These are phyloP conservation scores for Lasiosphaeris hirsuta DNA, from an alignment of 495 filamentous ascomycete genomes.

Conservation along the genomic window DNA sequence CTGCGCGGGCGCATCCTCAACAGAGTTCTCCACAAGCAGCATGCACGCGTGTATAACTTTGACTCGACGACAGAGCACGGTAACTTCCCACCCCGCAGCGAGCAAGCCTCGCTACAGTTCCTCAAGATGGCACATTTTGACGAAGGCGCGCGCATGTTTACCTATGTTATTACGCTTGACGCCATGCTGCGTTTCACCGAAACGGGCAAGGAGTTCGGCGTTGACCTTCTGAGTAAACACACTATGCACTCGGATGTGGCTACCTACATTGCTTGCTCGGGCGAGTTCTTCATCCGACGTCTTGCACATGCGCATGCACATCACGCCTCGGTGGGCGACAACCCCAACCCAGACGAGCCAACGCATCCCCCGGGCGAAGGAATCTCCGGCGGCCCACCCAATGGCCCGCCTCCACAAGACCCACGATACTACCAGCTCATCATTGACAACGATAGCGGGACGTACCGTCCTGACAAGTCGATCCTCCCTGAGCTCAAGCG, in stretches of 20 bases:
- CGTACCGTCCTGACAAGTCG: constrained; percentile 79
- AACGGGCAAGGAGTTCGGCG: constrained; percentile 90
- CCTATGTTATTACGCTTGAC: constrained; percentile 88
- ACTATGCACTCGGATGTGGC: constrained; percentile 92
- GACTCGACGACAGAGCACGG: constrained; percentile 70
- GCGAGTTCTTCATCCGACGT: constrained; percentile 87
- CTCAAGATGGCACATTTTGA: constrained; percentile 83
- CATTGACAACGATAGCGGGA: constrained; percentile 94
- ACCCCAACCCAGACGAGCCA: constrained; percentile 19
- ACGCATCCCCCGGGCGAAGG: constrained; percentile 20
- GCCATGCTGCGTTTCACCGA: constrained; percentile 85
- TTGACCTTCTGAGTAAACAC: constrained; percentile 89
- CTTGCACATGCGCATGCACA: constrained; percentile 27
- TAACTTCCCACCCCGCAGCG: constrained; percentile 43
- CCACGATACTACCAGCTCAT: constrained; percentile 76
- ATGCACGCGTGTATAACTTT: constrained; percentile 83
- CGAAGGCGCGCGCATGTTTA: constrained; percentile 81
- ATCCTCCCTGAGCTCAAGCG: constrained; percentile 64
- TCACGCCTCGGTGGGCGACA: neutral
- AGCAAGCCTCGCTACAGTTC: constrained; percentile 71
- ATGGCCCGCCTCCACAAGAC: constrained; percentile 46
- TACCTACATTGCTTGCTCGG: constrained; percentile 84
- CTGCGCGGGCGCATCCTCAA: constrained; percentile 74
- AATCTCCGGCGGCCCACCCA: constrained; percentile 36
- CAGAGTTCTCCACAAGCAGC: constrained; percentile 85